Evolutionary conservation across 2,329 filamentous ascomycete genomes (phyloP).

Genomic region (Raffaelea arxii): DNA sequence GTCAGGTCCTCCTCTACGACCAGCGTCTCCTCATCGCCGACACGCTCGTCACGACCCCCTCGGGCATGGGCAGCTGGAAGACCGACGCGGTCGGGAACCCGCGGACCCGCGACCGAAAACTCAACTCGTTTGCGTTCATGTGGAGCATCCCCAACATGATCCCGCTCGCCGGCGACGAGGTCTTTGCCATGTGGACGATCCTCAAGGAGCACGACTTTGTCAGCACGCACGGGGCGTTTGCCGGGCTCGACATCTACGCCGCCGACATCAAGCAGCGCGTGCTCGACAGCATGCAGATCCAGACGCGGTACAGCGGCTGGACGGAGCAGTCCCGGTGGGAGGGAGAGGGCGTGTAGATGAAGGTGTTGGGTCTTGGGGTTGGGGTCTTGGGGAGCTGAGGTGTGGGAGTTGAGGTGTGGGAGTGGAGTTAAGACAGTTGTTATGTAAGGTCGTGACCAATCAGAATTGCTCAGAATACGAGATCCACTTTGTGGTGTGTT

Average conservation of each 20-base stretch:
- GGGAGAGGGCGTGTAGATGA: too few species aligned
- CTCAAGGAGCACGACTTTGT: slow-evolving; percentile 52
- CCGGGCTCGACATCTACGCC: slow-evolving; percentile 50
- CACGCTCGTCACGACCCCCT: slow-evolving; percentile 62
- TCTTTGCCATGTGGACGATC: slow-evolving; percentile 60
- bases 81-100: slow-evolving; percentile 28
- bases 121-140: slow-evolving; percentile 59
- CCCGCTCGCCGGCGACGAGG: slow-evolving; percentile 53
- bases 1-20: slow-evolving; percentile 54
- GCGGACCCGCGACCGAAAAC: slow-evolving; percentile 27
- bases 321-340: slow-evolving; percentile 20
- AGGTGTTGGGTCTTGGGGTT: too few species aligned
- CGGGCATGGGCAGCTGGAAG: slow-evolving; percentile 38
- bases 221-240: slow-evolving; percentile 59
- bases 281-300: slow-evolving; percentile 68
- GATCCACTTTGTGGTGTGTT: too few species aligned
- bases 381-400: too few species aligned
- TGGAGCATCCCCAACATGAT: slow-evolving; percentile 72
- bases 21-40: slow-evolving; percentile 63
- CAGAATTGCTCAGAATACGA: too few species aligned
- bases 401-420: too few species aligned
- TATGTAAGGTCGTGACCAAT: too few species aligned
- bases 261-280: slow-evolving; percentile 52
- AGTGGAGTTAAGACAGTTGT: too few species aligned
- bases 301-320: slow-evolving; percentile 44